Base-by-base conservation (phyloP, 2,329 filamentous ascomycete genomes). In the Phaeosphaeria sp. region DNA sequence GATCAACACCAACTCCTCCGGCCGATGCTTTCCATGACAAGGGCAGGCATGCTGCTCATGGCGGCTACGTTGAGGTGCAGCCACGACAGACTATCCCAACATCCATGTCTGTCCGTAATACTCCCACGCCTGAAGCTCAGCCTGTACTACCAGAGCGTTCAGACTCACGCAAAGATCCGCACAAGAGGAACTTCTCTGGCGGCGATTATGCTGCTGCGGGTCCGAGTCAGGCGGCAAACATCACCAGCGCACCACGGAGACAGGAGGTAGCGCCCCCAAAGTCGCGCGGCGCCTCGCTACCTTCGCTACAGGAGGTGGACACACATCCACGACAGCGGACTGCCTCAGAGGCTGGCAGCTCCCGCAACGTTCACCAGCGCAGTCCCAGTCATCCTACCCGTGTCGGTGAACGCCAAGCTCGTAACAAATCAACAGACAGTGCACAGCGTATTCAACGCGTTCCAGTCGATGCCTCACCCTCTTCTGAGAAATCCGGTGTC, bases 241-340 rank as follows among this genome's bases (percentile, higher is more conserved):
- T 57, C 13, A 47, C 61, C 20, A 64, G 63, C 33, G 57, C 64
- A 47, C 59, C 65, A 9, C 64, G 66, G 39, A 66, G 36, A 39
- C 15, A 61, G 22, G 68, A 72, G 27, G 20, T 49, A 30, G 66
- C 65, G 30, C 67, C 64, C 36, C 67, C 64, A 21, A 65, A 59
- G 9, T 60, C 66, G 15, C 70, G 68, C 20, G 63, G 61, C 40
- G 64, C 69, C 2, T 65, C 70, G 11, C 51, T 76, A 46, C 63
- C 72, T 20, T 67, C 73, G 2, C 24, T 77, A 49, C 67, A 73
- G 46, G 74, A 77, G 45, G 59, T 66, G 1, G 73, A 74, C 33
- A 51, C 42, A 8, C 49, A 51, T 11, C 44, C 52, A 30, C 24
- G 64, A 36, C 25, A 61, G 43, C 36, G 62, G 50, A 17, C 53